Evolutionary conservation across 2,329 filamentous ascomycete species (phyloP), one percentile per base, ranked within the genome.

Genomic region (Fusarium solani-melongenae): DNA sequence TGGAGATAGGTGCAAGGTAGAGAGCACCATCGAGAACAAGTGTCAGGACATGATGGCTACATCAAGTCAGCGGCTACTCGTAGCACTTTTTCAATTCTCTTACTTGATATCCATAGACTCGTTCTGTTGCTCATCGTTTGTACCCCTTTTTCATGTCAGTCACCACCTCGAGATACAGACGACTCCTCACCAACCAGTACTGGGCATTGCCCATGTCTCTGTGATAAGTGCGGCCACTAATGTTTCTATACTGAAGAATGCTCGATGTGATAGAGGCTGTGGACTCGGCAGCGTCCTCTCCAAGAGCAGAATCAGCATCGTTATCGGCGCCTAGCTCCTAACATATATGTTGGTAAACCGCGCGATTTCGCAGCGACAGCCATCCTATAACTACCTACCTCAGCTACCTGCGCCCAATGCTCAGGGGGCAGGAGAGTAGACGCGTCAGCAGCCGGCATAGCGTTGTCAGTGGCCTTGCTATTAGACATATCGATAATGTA

Each of bases 41-140:
- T 0, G 72, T 74, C 24, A 75, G 34, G 9, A 71, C 72, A 27
- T 75, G 72, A 5, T 75, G 71, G 2, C 72, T 74, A 4, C 5
- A 27, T 3, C 1, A 11, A 1, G 22, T 74, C 4, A 75, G 69
- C 1, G 5, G 4, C 46, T 12, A 11, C 27, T 3, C 12, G 2
- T 2, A 2, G 1, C 0, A 1, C 6, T 0, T 0, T 2, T 0
- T 8, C 0, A 1, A 0, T 5, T 2, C 0, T 8, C 69, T 44
- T 0, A 74, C 71, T 74, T 72, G 17, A 75, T 74, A 1, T 74
- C 71, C 72, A 75, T 75, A 1, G 72, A 75, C 9, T 75, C 71
- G 4, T 70, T 74, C 17, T 75, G 72, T 2, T 62, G 64, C 5
- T 75, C 69, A 15, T 75, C 72, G 5, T 75, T 75, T 0, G 72